A percentile compares a stretch with the other conserved stretches of the same genome.
phyloP scores from a whole-genome alignment of 2,329 filamentous ascomycete species.

The Chrysosporium keratinophilum region DNA sequence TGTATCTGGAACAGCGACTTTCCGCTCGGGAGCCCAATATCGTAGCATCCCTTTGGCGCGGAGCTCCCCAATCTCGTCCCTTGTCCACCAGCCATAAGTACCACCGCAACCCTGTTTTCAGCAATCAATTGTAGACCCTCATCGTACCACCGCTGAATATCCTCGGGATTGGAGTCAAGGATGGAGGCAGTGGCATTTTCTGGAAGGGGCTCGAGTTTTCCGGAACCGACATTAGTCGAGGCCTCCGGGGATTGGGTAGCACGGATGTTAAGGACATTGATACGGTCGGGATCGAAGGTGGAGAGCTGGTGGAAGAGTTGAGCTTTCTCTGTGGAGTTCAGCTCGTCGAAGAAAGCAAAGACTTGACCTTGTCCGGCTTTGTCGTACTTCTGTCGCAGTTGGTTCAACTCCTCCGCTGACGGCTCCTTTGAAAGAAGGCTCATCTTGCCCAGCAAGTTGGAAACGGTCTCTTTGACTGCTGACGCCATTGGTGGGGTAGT shows the following conservation, averaged over 20 bases:
- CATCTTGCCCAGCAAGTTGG: conserved; percentile 41
- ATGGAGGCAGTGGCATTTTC: conserved; percentile 79
- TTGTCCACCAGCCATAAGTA: conserved; percentile 95
- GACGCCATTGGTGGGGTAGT: conserved; percentile 27
- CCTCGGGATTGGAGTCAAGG: conserved; percentile 69
- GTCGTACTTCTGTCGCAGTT: conserved; percentile 61
- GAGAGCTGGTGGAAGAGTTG: conserved; percentile 71
- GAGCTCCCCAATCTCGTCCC: conserved; percentile 90
- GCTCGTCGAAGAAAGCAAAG: conserved; percentile 76
- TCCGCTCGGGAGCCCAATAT: conserved; percentile 83
- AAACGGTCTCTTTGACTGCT: conserved; percentile 37
- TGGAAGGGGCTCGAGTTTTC: conserved; percentile 74
- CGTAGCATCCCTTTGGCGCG: conserved; percentile 92
- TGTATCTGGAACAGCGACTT: conserved; percentile 98
- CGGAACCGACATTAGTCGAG: conserved; percentile 40
- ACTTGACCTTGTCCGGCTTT: conserved; percentile 70
- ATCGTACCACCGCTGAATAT: conserved; percentile 76
- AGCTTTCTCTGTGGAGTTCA: conserved; percentile 62
- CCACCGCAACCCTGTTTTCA: conserved; percentile 65
- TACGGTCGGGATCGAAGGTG: conserved; percentile 69
- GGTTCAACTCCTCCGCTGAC: conserved; percentile 54
- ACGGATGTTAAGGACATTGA: conserved; percentile 81
- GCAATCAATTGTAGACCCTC: conserved; percentile 55
- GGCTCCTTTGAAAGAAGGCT: conserved; percentile 38
- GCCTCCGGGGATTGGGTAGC: conserved; percentile 57